Conservation (phyloP, 2,329 filamentous ascomycete genomes). For the Westerdykella aurantiaca region DNA sequence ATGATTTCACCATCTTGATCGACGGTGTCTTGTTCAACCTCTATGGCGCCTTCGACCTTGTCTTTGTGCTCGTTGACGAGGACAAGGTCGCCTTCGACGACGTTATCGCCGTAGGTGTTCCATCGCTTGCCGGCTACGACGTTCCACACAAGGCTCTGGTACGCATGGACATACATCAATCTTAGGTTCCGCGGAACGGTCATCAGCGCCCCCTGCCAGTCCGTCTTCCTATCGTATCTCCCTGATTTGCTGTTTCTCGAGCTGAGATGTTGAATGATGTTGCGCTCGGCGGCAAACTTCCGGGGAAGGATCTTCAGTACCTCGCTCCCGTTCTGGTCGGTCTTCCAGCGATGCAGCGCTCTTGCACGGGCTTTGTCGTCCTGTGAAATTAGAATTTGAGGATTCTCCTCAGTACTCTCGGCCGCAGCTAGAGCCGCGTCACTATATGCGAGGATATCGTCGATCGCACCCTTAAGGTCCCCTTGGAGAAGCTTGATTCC, state of each 20-base stretch:
- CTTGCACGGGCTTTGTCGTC: conserved; percentile 77
- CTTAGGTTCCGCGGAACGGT: conserved; percentile 75
- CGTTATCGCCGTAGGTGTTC: conserved; percentile 63
- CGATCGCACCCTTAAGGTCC: conserved; percentile 74
- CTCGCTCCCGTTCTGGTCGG: conserved; percentile 51
- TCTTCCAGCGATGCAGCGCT: conserved; percentile 69
- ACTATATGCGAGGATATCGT: conserved; percentile 69
- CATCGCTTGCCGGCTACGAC: conserved; percentile 74
- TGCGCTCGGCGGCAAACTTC: conserved; percentile 74
- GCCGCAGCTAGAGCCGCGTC: conserved; percentile 55
- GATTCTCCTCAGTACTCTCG: conserved; percentile 33
- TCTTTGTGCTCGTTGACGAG: conserved; percentile 56
- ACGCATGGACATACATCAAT: conserved; percentile 94
- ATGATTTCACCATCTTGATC: conserved; percentile 62
- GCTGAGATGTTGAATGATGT: conserved; percentile 71
- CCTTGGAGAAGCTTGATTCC: conserved; percentile 78
- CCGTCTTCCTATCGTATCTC: conserved; percentile 49
- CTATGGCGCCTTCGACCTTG: conserved; percentile 36
- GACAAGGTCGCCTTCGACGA: conserved; percentile 82
- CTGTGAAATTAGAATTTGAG: conserved; percentile 51
- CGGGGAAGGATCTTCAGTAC: conserved; percentile 67
- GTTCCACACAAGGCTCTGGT: conserved; percentile 95
- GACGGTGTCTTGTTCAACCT: conserved; percentile 31
- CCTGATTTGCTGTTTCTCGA: conserved; percentile 40
- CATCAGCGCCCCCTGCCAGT: conserved; percentile 76